Conservation (phyloP, 208 protist species). For the Tritrichomonas foetus region DNA sequence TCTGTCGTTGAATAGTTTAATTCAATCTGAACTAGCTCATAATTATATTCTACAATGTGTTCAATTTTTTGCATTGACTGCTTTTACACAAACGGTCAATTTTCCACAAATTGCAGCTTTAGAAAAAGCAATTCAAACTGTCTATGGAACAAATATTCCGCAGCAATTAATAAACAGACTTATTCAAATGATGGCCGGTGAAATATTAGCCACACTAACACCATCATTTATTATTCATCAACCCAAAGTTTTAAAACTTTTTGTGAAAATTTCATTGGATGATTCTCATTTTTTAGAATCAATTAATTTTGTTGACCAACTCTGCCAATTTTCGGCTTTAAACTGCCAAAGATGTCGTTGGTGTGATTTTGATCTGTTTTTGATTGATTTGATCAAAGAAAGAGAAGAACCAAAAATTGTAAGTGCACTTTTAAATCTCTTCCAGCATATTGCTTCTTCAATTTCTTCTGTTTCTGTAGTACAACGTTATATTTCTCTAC, state of each 20-base stretch:
- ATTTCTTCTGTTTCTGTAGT: neutral
- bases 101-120: neutral
- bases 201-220: neutral
- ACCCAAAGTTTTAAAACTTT: neutral
- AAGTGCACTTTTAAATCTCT: neutral
- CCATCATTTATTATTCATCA: neutral
- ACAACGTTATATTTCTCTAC: neutral
- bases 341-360: neutral
- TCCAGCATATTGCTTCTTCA: neutral
- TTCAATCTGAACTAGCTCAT: neutral
- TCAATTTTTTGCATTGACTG: neutral
- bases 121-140: neutral
- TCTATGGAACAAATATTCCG: neutral
- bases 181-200: neutral
- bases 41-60: neutral
- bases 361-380: neutral
- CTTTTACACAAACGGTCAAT: neutral
- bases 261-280: neutral
- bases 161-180: neutral
- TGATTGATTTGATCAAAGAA: neutral
- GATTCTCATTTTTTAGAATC: neutral
- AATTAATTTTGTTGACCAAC: neutral
- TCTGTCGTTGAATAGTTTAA: neutral
- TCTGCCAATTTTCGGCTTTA: neutral
- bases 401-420: neutral